Evolutionary conservation across 768 basidiomycete species (phyloP), one percentile per base, ranked within the genome.

Genomic region (Mycena latifolia): DNA sequence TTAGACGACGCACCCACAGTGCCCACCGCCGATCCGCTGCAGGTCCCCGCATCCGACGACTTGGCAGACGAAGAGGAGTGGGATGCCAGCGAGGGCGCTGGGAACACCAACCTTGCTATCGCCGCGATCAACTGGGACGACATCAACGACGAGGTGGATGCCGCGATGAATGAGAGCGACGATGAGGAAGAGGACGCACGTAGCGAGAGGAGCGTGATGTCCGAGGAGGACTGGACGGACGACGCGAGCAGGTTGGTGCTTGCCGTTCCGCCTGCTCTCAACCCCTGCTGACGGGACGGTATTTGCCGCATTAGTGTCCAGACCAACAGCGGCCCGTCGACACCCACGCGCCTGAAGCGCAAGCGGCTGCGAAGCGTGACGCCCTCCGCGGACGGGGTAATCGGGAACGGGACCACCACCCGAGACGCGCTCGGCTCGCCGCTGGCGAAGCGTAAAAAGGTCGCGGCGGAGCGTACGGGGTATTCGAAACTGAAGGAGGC

Each of bases 81-180:
- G 65, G 60, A 57, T 18, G 55, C n/a, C 8, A 28, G 52, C 27
- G 56, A 55, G 24, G 59, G 53, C 35, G 48, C 45, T 20, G 55
- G 59, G 35, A 66, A 77, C 55, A 69, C 72, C 56, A 68, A 74
- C 33, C 77, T 91, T 51, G 86, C 86, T 74, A 80, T 90, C 62
- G 83, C 79, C 63, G 88, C 88, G 50, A 89, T 94, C 61, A 85
- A 94, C 75, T 95, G 94, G 91, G 87, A 89, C 70, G 90, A 89
- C 70, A 90, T 94, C 70, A 92, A 93, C 73, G 88, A 91, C 64
- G 96, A 96, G 73, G 90, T 96, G 37, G 93, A 95, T 66, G 94
- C 90, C 46, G 91, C 92, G 41, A 88, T 96, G 87, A 90, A 89
- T 67, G 92, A 93, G 81, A 89, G 89, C 67, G 89, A 92, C 65